Conservation (phyloP, 805 yeast species). For the Candida rishiriensis region DNA sequence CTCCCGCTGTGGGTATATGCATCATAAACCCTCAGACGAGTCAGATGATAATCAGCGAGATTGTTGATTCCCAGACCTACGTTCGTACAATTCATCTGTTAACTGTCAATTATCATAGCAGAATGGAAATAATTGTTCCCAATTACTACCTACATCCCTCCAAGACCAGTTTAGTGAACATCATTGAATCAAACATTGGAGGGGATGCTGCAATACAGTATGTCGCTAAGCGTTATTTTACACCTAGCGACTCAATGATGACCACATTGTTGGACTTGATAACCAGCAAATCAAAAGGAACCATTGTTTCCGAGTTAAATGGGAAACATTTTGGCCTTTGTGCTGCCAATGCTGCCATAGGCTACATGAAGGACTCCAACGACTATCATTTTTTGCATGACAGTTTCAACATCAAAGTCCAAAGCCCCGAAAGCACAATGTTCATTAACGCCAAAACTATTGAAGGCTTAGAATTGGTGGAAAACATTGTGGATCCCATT, state of each 20-base stretch:
- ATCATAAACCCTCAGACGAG: slow-evolving; percentile 36
- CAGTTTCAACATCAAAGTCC: slow-evolving; percentile 33
- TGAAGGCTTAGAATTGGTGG: slow-evolving; percentile 35
- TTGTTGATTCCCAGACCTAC: slow-evolving; percentile 42
- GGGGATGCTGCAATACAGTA: slow-evolving; percentile 19
- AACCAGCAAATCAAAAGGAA: slow-evolving; percentile 14
- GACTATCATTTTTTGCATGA: slow-evolving; percentile 19
- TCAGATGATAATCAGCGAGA: slow-evolving; percentile 31
- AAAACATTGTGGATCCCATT: slow-evolving; percentile 26
- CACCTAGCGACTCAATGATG: slow-evolving; percentile 10
- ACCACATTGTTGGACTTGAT: slow-evolving; percentile 6
- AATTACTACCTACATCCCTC: slow-evolving; percentile 21
- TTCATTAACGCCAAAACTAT: slow-evolving; percentile 38
- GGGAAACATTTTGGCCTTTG: slow-evolving; percentile 27
- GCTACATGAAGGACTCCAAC: slow-evolving; percentile 16
- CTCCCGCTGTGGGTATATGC: slow-evolving; percentile 35
- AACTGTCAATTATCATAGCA: slow-evolving; percentile 24
- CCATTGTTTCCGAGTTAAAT: slow-evolving; percentile 24
- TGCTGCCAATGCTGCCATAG: slow-evolving; percentile 32
- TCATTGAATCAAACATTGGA: slow-evolving; percentile 26
- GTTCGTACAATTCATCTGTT: slow-evolving; percentile 41
- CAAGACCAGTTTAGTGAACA: slow-evolving; percentile 30
- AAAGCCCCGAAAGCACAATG: slow-evolving; percentile 37
- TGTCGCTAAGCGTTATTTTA: slow-evolving; percentile 24
- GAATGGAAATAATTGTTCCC: slow-evolving; percentile 35